A percentile compares a stretch with the other conserved stretches of the same genome.
phyloP scores from a whole-genome alignment of 768 basidiomycete genomes.

The Pleurotus djamor region DNA sequence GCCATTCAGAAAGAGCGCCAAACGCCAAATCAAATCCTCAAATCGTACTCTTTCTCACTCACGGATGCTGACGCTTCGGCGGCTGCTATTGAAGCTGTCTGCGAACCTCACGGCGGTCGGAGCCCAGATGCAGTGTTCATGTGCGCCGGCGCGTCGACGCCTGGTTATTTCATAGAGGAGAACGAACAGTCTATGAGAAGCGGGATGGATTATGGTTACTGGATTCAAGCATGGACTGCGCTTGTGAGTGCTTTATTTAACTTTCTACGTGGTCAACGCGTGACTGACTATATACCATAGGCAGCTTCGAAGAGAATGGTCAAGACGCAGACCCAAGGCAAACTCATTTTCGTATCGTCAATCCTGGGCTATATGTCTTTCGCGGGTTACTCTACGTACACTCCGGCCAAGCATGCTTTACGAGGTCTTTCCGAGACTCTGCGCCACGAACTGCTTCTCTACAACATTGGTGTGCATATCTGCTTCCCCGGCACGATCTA shows the following conservation, averaged over 20 bases:
- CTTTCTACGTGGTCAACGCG: neutral
- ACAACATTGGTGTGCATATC: slow-evolving; percentile 63
- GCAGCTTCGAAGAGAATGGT: slow-evolving; percentile 57
- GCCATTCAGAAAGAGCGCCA: slow-evolving; percentile 39
- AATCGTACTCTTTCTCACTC: slow-evolving; percentile 57
- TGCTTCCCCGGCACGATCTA: slow-evolving; percentile 71
- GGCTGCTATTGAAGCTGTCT: slow-evolving; percentile 53
- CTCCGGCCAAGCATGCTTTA: slow-evolving; percentile 71
- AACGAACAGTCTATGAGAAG: slow-evolving; percentile 41
- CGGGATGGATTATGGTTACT: slow-evolving; percentile 59
- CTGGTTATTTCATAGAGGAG: slow-evolving; percentile 62
- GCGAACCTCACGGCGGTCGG: slow-evolving; percentile 37
- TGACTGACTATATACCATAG: slow-evolving; percentile 24
- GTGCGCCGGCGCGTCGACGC: slow-evolving; percentile 63
- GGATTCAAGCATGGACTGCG: slow-evolving; percentile 55
- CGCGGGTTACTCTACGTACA: slow-evolving; percentile 65
- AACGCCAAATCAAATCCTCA: slow-evolving; percentile 49
- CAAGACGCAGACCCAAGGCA: slow-evolving; percentile 41
- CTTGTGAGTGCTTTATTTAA: slow-evolving; percentile 31
- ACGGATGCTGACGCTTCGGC: slow-evolving; percentile 38
- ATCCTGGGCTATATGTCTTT: slow-evolving; percentile 60
- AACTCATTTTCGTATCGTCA: slow-evolving; percentile 64
- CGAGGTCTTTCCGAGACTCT: slow-evolving; percentile 74
- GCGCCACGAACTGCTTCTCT: slow-evolving; percentile 63
- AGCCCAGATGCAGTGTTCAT: slow-evolving; percentile 64